Evolutionary conservation across 371 early-diverging fungal genomes (phyloP).

Genomic region (Mucor piriformis): DNA sequence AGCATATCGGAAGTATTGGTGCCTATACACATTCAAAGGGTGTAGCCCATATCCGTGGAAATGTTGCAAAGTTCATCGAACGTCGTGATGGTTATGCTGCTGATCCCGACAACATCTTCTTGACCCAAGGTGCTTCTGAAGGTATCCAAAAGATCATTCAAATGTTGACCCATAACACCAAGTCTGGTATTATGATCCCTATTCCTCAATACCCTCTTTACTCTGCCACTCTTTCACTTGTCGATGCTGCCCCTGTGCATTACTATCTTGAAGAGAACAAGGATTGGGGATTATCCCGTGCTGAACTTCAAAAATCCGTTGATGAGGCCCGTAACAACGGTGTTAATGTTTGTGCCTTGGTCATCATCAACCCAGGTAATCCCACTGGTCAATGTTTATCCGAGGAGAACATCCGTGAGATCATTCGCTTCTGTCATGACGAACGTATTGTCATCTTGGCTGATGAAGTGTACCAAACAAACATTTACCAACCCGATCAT

Average conservation of each 20-base stretch:
- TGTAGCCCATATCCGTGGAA: constrained; percentile 76
- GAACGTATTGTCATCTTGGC: constrained; percentile 88
- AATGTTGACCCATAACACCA: constrained; percentile 71
- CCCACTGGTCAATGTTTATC: constrained; percentile 93
- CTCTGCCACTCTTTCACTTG: constrained; percentile 90
- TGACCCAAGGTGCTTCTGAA: constrained; percentile 89
- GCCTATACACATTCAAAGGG: constrained; percentile 97
- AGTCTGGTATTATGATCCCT: constrained; percentile 96
- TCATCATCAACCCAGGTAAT: constrained; percentile 98
- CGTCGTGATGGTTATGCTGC: constrained; percentile 88
- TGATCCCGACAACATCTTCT: constrained; percentile 82
- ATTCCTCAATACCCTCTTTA: constrained; percentile 99
- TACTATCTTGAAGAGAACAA: constrained; percentile 90
- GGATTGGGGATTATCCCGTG: constrained; percentile 80
- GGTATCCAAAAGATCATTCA: constrained; percentile 91
- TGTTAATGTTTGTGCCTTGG: constrained; percentile 89
- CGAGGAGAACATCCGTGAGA: constrained; percentile 82
- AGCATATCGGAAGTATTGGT: constrained; percentile 76
- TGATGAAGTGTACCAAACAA: constrained; percentile 98
- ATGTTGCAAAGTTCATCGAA: constrained; percentile 86
- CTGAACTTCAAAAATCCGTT: constrained; percentile 66
- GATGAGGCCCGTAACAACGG: constrained; percentile 71
- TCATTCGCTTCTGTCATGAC: constrained; percentile 84
- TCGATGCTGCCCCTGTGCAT: constrained; percentile 83
- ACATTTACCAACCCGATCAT: constrained; percentile 78